Conservation (phyloP, 2,329 filamentous ascomycete genomes). For the Aspergillus nomiae region DNA sequence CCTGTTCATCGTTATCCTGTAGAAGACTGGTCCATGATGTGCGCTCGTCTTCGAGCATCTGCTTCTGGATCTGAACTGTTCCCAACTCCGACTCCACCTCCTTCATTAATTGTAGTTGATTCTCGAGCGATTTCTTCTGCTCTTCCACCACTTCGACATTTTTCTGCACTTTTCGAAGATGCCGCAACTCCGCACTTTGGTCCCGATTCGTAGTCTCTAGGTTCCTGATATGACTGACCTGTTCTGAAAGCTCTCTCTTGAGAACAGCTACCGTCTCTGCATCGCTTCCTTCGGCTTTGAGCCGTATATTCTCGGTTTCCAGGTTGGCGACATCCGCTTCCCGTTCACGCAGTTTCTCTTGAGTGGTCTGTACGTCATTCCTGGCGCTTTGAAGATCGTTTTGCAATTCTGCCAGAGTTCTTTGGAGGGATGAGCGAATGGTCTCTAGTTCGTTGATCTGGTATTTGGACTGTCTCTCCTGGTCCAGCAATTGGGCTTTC, state of each 20-base stretch:
- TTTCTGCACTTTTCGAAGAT: slow-evolving; percentile 77
- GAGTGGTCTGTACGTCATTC: slow-evolving; percentile 60
- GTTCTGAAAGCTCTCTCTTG: slow-evolving; percentile 84
- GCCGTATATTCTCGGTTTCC: slow-evolving; percentile 78
- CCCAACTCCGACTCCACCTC: slow-evolving; percentile 73
- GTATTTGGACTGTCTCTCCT: slow-evolving; percentile 66
- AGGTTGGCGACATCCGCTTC: slow-evolving; percentile 72
- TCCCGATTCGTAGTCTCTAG: slow-evolving; percentile 81
- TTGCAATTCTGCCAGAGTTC: slow-evolving; percentile 54
- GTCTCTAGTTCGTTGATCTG: slow-evolving; percentile 63
- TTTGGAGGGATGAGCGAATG: slow-evolving; percentile 60
- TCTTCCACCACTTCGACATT: slow-evolving; percentile 94
- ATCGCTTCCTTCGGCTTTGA: slow-evolving; percentile 86
- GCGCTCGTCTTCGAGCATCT: slow-evolving; percentile 85
- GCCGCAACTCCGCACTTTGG: slow-evolving; percentile 75
- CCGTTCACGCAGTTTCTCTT: slow-evolving; percentile 67
- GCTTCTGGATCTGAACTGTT: slow-evolving; percentile 78
- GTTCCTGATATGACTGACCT: slow-evolving; percentile 85
- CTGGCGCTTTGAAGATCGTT: slow-evolving; percentile 58
- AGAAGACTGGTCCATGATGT: slow-evolving; percentile 85
- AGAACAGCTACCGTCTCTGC: slow-evolving; percentile 82
- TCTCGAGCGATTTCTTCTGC: slow-evolving; percentile 82
- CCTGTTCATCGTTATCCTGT: slow-evolving; percentile 64
- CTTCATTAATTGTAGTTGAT: slow-evolving; percentile 73
- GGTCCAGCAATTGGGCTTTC: slow-evolving; percentile 71